Conservation (phyloP, 2,329 filamentous ascomycete genomes). For the Apiospora saccharicola region DNA sequence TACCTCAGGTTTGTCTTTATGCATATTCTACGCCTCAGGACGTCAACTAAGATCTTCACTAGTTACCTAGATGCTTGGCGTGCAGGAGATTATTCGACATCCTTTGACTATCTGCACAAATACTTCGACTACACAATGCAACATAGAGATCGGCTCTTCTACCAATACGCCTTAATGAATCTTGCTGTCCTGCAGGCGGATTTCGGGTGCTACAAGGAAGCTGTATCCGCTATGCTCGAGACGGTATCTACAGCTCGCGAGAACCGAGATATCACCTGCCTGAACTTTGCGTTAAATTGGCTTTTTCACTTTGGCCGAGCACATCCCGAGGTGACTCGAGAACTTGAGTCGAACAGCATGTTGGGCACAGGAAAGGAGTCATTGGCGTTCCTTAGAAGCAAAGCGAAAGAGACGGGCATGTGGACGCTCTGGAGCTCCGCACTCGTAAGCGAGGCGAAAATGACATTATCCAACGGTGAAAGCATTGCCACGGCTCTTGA, state of each 20-base stretch:
- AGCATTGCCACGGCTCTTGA: conserved; percentile 72
- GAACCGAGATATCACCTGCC: conserved; percentile 88
- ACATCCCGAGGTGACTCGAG: conserved; percentile 77
- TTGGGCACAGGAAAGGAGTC: conserved; percentile 82
- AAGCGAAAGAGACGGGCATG: conserved; percentile 86
- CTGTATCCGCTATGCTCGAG: conserved; percentile 92
- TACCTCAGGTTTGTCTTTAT: conserved; percentile 68
- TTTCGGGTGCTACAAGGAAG: conserved; percentile 90
- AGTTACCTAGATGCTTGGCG: conserved; percentile 93
- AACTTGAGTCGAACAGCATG: conserved; percentile 75
- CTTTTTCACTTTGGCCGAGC: conserved; percentile 92
- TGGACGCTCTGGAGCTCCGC: conserved; percentile 86
- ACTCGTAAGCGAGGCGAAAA: conserved; percentile 83
- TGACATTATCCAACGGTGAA: conserved; percentile 76
- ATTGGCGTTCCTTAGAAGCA: conserved; percentile 81
- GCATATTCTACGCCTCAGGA: conserved; percentile 29
- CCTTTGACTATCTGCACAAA: conserved; percentile 89
- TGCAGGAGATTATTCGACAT: conserved; percentile 86
- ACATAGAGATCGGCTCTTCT: conserved; percentile 81
- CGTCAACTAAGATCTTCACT: conserved; percentile 21
- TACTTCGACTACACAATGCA: conserved; percentile 98
- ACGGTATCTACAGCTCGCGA: conserved; percentile 94
- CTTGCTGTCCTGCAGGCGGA: conserved; percentile 93
- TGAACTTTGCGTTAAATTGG: conserved; percentile 97
- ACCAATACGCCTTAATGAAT: conserved; percentile 94